Percentiles rank a stretch among this genome's conserved stretches.
phyloP scores from a whole-genome alignment of 1,284 basidiomycete species.

The Amylostereum chailletii region DNA sequence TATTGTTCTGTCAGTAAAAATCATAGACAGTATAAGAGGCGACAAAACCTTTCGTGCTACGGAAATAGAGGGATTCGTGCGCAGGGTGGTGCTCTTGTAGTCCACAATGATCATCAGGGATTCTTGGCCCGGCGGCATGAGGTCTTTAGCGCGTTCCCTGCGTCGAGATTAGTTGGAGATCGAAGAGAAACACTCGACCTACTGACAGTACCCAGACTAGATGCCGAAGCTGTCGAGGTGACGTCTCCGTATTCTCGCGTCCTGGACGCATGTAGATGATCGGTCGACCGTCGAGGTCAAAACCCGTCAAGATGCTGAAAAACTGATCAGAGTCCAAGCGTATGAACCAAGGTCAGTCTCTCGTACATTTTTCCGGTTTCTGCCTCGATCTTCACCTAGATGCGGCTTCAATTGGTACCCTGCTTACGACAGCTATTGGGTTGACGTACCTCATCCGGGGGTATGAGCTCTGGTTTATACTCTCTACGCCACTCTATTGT shows the following conservation, averaged over 20 bases:
- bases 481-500: slow-evolving; percentile 79
- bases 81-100: slow-evolving; percentile 73
- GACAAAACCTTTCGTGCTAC: slow-evolving; percentile 57
- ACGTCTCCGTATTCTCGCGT: slow-evolving; percentile 70
- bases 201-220: slow-evolving; percentile 78
- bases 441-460: slow-evolving; percentile 47
- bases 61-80: slow-evolving; percentile 74
- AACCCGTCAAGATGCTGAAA: slow-evolving; percentile 70
- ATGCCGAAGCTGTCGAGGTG: slow-evolving; percentile 72
- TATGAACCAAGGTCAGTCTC: slow-evolving; percentile 4
- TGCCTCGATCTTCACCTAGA: slow-evolving; percentile 58
- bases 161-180: neutral
- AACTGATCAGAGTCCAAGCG: neutral
- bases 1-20: slow-evolving; percentile 14
- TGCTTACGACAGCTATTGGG: neutral
- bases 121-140: slow-evolving; percentile 79
- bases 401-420: neutral
- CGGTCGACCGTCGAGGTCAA: slow-evolving; percentile 75
- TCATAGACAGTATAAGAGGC: neutral
- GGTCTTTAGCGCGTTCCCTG: slow-evolving; percentile 79
- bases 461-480: slow-evolving; percentile 75
- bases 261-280: slow-evolving; percentile 82
- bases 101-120: slow-evolving; percentile 77
- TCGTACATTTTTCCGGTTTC: slow-evolving; percentile 81
- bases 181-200: neutral